Percentiles rank a stretch among this genome's conserved stretches.
Conservation (phyloP, 2,329 filamentous ascomycete species). For the Penicillium sp. region DNA sequence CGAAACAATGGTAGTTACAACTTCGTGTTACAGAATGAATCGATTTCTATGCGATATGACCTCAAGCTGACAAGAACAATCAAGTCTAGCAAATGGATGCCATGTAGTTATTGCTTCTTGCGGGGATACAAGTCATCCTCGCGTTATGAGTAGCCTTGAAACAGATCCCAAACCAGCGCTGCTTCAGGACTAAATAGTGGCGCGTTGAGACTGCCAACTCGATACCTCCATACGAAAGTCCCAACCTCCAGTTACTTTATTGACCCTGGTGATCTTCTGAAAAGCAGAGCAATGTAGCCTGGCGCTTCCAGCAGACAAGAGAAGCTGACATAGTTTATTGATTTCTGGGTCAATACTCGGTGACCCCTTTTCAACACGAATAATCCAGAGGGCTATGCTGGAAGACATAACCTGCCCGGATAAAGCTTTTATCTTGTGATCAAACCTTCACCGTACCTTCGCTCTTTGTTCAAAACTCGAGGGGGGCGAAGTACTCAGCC, state of each 20-base stretch:
- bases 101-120: neutral
- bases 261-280: too few species aligned
- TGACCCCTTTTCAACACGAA: too few species aligned
- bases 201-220: too few species aligned
- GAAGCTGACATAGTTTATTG: too few species aligned
- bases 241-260: too few species aligned
- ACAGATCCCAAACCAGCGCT: neutral
- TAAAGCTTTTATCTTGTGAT: neutral
- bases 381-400: too few species aligned
- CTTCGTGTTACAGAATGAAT: too few species aligned
- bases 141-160: neutral
- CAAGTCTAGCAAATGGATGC: neutral
- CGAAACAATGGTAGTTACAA: neutral
- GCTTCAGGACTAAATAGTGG: neutral
- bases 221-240: too few species aligned
- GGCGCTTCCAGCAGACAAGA: too few species aligned
- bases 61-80: neutral
- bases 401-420: too few species aligned
- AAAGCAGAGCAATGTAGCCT: too few species aligned
- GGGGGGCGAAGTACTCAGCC: slow-evolving; percentile 3
- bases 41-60: neutral
- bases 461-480: neutral
- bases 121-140: neutral
- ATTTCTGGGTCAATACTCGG: too few species aligned
- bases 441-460: neutral